phyloP scores from a whole-genome alignment of 2,329 filamentous ascomycete genomes.

The Penicillium decumbens region DNA sequence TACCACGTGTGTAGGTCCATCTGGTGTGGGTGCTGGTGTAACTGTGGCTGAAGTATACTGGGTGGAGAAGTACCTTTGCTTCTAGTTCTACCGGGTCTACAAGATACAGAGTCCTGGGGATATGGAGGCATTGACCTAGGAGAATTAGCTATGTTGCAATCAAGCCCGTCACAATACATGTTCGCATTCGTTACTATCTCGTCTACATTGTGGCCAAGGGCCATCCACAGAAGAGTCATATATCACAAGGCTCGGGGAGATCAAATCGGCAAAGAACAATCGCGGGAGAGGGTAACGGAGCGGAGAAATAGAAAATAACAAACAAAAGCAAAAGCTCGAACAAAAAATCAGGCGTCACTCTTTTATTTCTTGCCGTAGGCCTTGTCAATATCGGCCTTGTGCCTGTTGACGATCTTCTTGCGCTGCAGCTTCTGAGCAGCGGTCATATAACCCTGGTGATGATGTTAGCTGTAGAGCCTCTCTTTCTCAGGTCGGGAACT shows the following conservation, averaged over 20 bases:
- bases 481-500: background rate
- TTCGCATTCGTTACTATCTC: slow-evolving; percentile 19
- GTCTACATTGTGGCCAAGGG: slow-evolving; percentile 16
- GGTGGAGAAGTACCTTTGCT: slow-evolving; percentile 4
- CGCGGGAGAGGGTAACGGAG: slow-evolving; percentile 17
- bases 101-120: background rate
- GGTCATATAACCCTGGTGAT: slow-evolving; percentile 56
- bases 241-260: slow-evolving; percentile 14
- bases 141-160: background rate
- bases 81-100: background rate
- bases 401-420: slow-evolving; percentile 60
- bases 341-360: slow-evolving; percentile 3
- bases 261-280: slow-evolving; percentile 10
- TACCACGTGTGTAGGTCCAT: slow-evolving; percentile 10
- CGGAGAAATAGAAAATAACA: slow-evolving; percentile 1
- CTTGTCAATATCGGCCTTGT: slow-evolving; percentile 57
- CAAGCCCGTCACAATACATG: slow-evolving; percentile 9
- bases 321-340: background rate
- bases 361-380: slow-evolving; percentile 52
- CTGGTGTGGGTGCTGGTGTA: slow-evolving; percentile 7
- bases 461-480: background rate
- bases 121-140: too few species aligned
- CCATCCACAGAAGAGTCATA: slow-evolving; percentile 7
- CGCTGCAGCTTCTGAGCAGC: slow-evolving; percentile 70
- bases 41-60: slow-evolving; percentile 13